These are phyloP conservation scores for Metschnikowia lochheadii DNA, from an alignment of 805 yeast genomes.

Conservation along the genomic window DNA sequence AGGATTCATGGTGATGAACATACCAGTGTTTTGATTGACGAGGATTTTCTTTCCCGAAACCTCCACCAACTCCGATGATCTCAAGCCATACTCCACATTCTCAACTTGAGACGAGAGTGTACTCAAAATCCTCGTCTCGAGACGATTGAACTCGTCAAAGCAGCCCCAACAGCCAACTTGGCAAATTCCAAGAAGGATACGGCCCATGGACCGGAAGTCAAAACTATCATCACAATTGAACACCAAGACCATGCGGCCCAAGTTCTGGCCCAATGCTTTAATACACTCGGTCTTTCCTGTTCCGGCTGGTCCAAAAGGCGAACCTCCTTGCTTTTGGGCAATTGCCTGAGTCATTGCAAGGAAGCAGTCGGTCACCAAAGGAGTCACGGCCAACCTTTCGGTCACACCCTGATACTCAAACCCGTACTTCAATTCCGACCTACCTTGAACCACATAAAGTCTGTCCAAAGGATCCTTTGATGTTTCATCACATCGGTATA, in stretches of 20 bases:
- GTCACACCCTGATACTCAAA: constrained; percentile 78
- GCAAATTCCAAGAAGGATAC: constrained; percentile 75
- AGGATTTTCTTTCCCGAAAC: constrained; percentile 39
- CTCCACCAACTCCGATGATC: constrained; percentile 25
- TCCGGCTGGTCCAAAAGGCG: constrained; percentile 95
- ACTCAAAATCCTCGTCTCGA: constrained; percentile 66
- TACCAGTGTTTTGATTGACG: constrained; percentile 53
- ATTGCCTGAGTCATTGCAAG: constrained; percentile 71
- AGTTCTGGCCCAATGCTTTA: constrained; percentile 72
- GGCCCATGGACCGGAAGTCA: constrained; percentile 72
- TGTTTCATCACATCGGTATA: constrained; percentile 36
- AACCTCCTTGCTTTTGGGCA: constrained; percentile 74
- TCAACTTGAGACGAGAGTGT: constrained; percentile 83
- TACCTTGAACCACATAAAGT: constrained; percentile 50
- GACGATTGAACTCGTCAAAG: constrained; percentile 89
- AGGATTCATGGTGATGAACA: constrained; percentile 91
- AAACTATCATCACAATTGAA: constrained; percentile 90
- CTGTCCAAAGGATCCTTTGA: constrained; percentile 25
- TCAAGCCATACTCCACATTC: constrained; percentile 56
- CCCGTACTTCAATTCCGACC: constrained; percentile 57
- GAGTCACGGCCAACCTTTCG: constrained; percentile 72
- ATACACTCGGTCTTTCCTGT: constrained; percentile 94
- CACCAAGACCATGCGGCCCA: constrained; percentile 80
- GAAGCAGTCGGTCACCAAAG: constrained; percentile 61
- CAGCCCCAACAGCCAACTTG: constrained; percentile 92